A percentile compares a stretch with the other conserved stretches of the same genome.
Evolutionary conservation across 1,139 yeast species (phyloP).

Genomic region (Kazachstania sp.): DNA sequence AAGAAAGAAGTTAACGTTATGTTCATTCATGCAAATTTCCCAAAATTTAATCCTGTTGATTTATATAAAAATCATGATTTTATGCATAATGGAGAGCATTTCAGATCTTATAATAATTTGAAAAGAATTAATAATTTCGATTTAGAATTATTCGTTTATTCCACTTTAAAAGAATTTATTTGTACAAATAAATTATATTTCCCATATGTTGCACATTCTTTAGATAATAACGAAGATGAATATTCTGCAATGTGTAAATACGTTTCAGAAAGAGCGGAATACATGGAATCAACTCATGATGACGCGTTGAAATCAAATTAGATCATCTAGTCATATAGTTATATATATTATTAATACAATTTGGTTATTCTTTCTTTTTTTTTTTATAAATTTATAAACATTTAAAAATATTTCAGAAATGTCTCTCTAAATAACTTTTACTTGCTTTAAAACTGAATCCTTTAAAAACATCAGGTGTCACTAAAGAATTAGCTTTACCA

Average conservation of each 20-base stretch:
- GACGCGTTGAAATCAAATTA: constrained; percentile 8
- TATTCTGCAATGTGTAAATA: constrained; percentile 16
- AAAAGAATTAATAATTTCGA: constrained; percentile 23
- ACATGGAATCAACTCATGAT: constrained; percentile 15
- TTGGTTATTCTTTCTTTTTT: too few relatives aligned
- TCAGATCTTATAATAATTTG: constrained; percentile 24
- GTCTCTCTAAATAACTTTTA: constrained; percentile 30
- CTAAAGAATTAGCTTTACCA: not conserved
- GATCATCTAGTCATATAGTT: too few relatives aligned
- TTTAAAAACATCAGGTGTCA: constrained; percentile 27
- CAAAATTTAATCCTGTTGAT: constrained; percentile 27
- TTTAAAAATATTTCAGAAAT: constrained; percentile 16
- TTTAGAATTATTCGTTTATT: constrained; percentile 25
- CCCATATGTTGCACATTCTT: constrained; percentile 15
- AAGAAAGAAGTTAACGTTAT: constrained; percentile 15
- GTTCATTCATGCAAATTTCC: constrained; percentile 30
- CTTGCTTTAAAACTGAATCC: constrained; percentile 34
- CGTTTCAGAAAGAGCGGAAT: constrained; percentile 12
- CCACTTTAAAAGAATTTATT: constrained; percentile 16
- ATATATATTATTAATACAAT: too few relatives aligned
- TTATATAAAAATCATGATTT: constrained; percentile 20
- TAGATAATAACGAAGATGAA: constrained; percentile 11
- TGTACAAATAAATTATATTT: constrained; percentile 17
- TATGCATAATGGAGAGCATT: constrained; percentile 21
- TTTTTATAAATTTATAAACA: not conserved